Conservation (phyloP, 2,329 filamentous ascomycete species). For the Beauveria scarabaeidicola region DNA sequence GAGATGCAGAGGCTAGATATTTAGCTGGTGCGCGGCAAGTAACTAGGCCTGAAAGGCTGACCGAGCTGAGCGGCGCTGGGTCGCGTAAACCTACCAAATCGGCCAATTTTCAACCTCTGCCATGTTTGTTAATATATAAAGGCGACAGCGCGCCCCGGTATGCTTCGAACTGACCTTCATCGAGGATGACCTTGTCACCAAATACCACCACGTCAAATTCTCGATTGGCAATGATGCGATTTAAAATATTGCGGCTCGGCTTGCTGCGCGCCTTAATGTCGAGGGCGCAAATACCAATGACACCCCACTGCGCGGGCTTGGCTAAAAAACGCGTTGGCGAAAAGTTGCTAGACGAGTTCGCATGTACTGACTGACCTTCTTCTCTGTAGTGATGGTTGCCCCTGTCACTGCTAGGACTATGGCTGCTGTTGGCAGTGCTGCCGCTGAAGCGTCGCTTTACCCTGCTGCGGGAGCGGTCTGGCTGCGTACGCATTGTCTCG, state of each 20-base stretch:
- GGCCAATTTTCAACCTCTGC: conserved; percentile 89
- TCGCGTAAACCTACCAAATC: conserved; percentile 52
- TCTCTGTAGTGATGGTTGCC: conserved; percentile 46
- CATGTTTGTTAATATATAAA: conserved; percentile 5
- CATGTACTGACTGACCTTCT: conserved; percentile 33
- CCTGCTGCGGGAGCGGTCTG: conserved; percentile 56
- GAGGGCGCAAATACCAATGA: conserved; percentile 89
- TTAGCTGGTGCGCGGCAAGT: conserved; percentile 14
- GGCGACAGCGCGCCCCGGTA: conserved; percentile 10
- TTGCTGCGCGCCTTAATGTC: conserved; percentile 96
- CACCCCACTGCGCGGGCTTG: conserved; percentile 52
- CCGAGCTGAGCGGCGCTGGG: conserved; percentile 17
- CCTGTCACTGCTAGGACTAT: conserved; percentile 68
- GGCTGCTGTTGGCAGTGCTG: conserved; percentile 73
- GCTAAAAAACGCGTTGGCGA: conserved; percentile 26
- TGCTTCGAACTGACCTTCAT: conserved; percentile 54
- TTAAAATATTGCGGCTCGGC: conserved; percentile 91
- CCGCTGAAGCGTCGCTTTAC: conserved; percentile 70
- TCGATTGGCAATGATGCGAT: conserved; percentile 77
- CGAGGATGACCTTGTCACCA: conserved; percentile 95
- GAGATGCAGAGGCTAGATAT: neutral
- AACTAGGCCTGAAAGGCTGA: conserved; percentile 27
- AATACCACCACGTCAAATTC: conserved; percentile 98
- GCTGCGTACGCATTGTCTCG: conserved; percentile 35
- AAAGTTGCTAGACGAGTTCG: neutral